These are phyloP conservation scores for Boletus speciosus DNA, from an alignment of 768 basidiomycete genomes.

Conservation along the genomic window DNA sequence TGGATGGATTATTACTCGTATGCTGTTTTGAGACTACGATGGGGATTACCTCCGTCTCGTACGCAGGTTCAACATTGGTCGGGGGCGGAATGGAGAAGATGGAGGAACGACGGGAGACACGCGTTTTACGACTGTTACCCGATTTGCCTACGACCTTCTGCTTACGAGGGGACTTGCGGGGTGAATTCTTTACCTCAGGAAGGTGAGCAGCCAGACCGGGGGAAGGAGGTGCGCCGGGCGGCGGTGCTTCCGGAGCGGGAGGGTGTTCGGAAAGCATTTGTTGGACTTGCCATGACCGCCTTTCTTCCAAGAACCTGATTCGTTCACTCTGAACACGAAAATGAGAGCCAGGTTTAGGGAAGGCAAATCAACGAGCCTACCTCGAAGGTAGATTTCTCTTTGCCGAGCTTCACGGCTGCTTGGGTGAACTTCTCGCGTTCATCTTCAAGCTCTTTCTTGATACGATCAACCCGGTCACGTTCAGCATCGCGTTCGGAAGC, in stretches of 20 bases:
- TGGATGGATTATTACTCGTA: slow-evolving; percentile 14
- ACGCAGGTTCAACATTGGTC: slow-evolving; percentile 39
- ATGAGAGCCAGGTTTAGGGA: background rate
- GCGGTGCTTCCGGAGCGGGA: slow-evolving; percentile 31
- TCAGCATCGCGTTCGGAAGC: slow-evolving; percentile 54
- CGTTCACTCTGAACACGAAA: slow-evolving; percentile 50
- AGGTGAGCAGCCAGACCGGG: slow-evolving; percentile 23
- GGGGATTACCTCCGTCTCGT: slow-evolving; percentile 51
- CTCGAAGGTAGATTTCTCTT: slow-evolving; percentile 65
- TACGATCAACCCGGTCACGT: slow-evolving; percentile 47
- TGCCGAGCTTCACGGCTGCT: slow-evolving; percentile 58
- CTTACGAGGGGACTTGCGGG: slow-evolving; percentile 45
- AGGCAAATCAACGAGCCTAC: slow-evolving; percentile 35
- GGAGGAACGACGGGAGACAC: slow-evolving; percentile 46
- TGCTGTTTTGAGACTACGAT: slow-evolving; percentile 27
- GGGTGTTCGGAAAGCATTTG: slow-evolving; percentile 58
- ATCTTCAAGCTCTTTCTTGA: slow-evolving; percentile 56
- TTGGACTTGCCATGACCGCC: slow-evolving; percentile 67
- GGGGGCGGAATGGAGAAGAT: slow-evolving; percentile 35
- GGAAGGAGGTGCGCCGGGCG: slow-evolving; percentile 11
- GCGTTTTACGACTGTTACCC: slow-evolving; percentile 41
- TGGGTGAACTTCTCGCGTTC: slow-evolving; percentile 65
- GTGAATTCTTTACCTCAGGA: slow-evolving; percentile 37
- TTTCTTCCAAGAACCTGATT: slow-evolving; percentile 61
- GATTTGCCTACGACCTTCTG: slow-evolving; percentile 46